phyloP scores from a whole-genome alignment of 306 rosid species.

The Begonia masoniana region DNA sequence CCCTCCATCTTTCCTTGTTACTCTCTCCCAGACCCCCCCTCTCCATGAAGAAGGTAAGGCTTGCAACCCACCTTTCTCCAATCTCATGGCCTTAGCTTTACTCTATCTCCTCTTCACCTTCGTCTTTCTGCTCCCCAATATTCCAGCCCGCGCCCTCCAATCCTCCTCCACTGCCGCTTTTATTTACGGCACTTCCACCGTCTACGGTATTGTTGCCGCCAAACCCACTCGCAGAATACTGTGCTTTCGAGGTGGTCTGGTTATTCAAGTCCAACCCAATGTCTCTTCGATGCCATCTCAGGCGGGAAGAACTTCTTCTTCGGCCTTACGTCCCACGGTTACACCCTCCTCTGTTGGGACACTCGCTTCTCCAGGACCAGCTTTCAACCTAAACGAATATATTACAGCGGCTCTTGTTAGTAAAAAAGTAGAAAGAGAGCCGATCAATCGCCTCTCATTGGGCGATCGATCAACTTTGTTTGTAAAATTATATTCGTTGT shows the following conservation, averaged over 20 bases:
- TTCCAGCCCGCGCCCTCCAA: constrained; percentile 19
- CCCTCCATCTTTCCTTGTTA: too few relatives aligned
- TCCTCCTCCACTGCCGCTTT: constrained; percentile 23
- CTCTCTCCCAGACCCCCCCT: too few relatives aligned
- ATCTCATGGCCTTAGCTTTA: too few relatives aligned
- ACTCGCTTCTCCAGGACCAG: not conserved
- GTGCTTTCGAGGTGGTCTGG: constrained; percentile 8
- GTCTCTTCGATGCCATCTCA: constrained; percentile 32
- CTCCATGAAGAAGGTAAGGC: too few relatives aligned
- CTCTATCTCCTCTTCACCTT: constrained; percentile 5
- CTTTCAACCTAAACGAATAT: constrained; percentile 20
- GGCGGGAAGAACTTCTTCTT: constrained; percentile 35
- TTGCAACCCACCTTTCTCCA: too few relatives aligned
- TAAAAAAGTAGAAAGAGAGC: too few relatives aligned
- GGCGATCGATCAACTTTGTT: too few relatives aligned
- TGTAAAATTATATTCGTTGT: too few relatives aligned
- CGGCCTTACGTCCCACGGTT: constrained; percentile 28
- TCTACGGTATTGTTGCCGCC: constrained; percentile 29
- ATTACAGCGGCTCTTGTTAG: constrained; percentile 4
- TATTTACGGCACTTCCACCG: constrained; percentile 15
- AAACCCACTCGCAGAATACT: constrained; percentile 20
- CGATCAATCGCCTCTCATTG: too few relatives aligned
- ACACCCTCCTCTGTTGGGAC: constrained; percentile 36
- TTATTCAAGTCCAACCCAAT: constrained; percentile 19
- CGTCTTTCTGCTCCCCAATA: constrained; percentile 5